Evolutionary conservation across 768 basidiomycete genomes (phyloP).

Genomic region (Suillus hirtellus): DNA sequence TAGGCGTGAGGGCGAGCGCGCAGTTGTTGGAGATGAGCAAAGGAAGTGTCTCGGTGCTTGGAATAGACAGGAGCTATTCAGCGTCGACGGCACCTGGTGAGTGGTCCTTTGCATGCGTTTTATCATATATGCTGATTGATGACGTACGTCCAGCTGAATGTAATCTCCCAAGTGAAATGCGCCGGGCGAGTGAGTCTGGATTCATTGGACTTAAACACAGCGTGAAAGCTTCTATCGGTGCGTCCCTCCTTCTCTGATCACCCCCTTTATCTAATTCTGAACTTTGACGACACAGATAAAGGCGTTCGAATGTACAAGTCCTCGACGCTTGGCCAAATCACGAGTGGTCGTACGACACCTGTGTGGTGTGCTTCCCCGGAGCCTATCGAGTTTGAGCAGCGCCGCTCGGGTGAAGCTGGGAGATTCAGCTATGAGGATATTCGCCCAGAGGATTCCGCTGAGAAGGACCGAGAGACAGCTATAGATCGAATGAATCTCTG

Average conservation of each 20-base stretch:
- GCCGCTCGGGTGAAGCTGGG: conserved; percentile 33
- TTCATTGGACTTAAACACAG: conserved; percentile 62
- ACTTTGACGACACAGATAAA: conserved; percentile 49
- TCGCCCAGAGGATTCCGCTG: conserved; percentile 18
- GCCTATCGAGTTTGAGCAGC: conserved; percentile 32
- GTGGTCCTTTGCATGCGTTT: neutral
- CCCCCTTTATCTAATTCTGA: neutral
- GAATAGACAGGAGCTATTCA: conserved; percentile 11
- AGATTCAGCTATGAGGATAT: conserved; percentile 37
- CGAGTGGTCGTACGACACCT: conserved; percentile 29
- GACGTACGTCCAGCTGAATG: conserved; percentile 12
- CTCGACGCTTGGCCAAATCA: conserved; percentile 48
- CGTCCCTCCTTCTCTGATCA: conserved; percentile 15
- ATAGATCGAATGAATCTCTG: conserved; percentile 75
- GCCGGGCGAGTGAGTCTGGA: conserved; percentile 37
- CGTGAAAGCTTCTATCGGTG: conserved; percentile 75
- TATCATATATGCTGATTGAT: neutral
- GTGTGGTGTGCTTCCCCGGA: conserved; percentile 33
- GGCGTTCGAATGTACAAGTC: conserved; percentile 69
- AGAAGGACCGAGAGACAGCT: conserved; percentile 28
- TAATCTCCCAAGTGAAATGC: conserved; percentile 27
- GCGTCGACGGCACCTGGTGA: conserved; percentile 15
- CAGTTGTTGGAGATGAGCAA: conserved; percentile 28
- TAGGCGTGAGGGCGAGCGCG: conserved; percentile 30
- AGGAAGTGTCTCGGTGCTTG: conserved; percentile 23